Evolutionary conservation across 371 early-diverging fungal genomes (phyloP).

Genomic region (Lichtheimia corymbifera): DNA sequence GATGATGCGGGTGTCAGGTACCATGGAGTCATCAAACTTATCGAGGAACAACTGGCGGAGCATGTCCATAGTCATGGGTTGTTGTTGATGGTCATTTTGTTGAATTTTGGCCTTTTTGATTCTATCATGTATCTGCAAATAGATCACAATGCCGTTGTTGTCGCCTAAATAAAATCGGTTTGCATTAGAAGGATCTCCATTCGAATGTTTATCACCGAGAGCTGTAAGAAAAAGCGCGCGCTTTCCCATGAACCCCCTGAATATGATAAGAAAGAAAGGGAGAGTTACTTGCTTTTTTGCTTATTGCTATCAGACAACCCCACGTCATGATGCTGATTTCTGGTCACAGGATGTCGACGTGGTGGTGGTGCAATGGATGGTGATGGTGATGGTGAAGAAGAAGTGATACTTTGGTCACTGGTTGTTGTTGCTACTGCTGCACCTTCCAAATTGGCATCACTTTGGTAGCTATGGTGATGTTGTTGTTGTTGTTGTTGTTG

Average conservation of each 20-base stretch:
- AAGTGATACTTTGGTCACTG: too few relatives aligned
- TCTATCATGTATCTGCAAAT: slow-evolving; percentile 50
- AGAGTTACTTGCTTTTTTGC: neutral
- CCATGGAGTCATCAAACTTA: slow-evolving; percentile 36
- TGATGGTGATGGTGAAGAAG: too few relatives aligned
- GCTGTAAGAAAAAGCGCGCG: neutral
- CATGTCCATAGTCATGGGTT: slow-evolving; percentile 32
- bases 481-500: too few relatives aligned
- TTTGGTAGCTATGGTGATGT: too few relatives aligned
- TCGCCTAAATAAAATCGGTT: neutral
- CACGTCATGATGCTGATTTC: neutral
- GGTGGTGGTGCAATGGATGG: slow-evolving; percentile 4
- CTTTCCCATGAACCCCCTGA: neutral
- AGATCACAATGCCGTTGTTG: slow-evolving; percentile 29
- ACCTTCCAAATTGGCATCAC: too few relatives aligned
- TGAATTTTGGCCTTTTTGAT: slow-evolving; percentile 44
- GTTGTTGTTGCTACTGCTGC: too few relatives aligned
- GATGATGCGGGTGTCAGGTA: slow-evolving; percentile 23
- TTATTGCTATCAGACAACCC: neutral
- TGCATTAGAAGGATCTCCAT: neutral
- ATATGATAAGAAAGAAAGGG: neutral
- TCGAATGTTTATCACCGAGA: neutral
- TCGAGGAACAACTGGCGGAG: slow-evolving; percentile 51
- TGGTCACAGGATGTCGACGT: slow-evolving; percentile 1
- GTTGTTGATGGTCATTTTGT: slow-evolving; percentile 24